Percentiles rank a stretch among this genome's conserved stretches.
Evolutionary conservation across 352 stramenopile species (phyloP).

Genomic region (Phytopythium chamaehyphon): DNA sequence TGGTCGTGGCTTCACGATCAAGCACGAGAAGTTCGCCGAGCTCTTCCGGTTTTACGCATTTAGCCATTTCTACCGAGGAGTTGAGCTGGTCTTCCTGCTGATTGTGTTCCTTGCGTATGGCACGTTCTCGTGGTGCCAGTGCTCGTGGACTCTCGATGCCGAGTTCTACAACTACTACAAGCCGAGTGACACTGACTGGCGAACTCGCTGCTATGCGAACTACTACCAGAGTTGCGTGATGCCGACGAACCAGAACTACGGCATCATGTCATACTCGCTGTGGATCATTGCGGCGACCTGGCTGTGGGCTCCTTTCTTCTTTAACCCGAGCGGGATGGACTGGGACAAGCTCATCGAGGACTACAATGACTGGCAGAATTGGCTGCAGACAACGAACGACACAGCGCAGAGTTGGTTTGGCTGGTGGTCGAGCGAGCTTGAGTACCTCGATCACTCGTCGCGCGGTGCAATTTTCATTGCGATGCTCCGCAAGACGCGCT

Average conservation of each 20-base stretch:
- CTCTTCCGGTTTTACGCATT: slow-evolving; percentile 97
- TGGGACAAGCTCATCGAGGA: slow-evolving; percentile 96
- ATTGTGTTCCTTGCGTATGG: slow-evolving; percentile 87
- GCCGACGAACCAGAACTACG: slow-evolving; percentile 96
- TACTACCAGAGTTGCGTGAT: slow-evolving; percentile 89
- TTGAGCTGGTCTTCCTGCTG: slow-evolving; percentile 90
- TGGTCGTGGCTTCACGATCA: slow-evolving; percentile 98
- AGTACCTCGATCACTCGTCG: slow-evolving; percentile 81
- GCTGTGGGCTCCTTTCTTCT: slow-evolving; percentile 87
- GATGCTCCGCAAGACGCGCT: slow-evolving; percentile 75
- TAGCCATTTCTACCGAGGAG: slow-evolving; percentile 97
- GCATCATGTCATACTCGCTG: slow-evolving; percentile 96
- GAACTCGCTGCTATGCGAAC: slow-evolving; percentile 70
- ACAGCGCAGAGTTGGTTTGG: slow-evolving; percentile 84
- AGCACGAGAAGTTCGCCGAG: slow-evolving; percentile 97
- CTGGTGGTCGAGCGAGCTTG: slow-evolving; percentile 82
- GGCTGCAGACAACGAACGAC: slow-evolving; percentile 88
- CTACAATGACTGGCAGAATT: slow-evolving; percentile 93
- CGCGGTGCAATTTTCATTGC: slow-evolving; percentile 51
- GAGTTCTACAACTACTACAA: slow-evolving; percentile 75
- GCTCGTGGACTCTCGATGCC: slow-evolving; percentile 66
- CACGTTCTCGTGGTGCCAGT: slow-evolving; percentile 93
- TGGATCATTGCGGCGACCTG: slow-evolving; percentile 91
- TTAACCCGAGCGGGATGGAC: slow-evolving; percentile 97
- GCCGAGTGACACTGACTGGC: slow-evolving; percentile 72